phyloP scores from a whole-genome alignment of 805 yeast species.

The Saccharomycopsis sp. region DNA sequence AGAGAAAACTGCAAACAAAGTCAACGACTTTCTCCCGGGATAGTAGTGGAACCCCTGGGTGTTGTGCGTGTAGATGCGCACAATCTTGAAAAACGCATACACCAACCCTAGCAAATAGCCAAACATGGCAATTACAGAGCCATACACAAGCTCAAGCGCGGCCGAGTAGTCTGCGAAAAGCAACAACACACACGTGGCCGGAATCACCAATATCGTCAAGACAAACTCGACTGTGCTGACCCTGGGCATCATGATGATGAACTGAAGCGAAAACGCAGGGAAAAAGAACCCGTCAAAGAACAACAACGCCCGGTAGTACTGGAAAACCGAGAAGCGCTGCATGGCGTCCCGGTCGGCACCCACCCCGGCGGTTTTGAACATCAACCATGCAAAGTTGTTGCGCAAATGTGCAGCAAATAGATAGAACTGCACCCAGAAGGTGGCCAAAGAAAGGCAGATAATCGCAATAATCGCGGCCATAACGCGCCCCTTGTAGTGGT shows the following conservation, averaged over 20 bases:
- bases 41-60: conserved; percentile 30
- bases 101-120: conserved; percentile 31
- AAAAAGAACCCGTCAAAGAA: conserved; percentile 33
- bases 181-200: conserved; percentile 27
- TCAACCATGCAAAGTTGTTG: conserved; percentile 32
- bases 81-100: conserved; percentile 34
- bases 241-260: conserved; percentile 34
- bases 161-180: conserved; percentile 32
- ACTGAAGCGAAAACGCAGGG: conserved; percentile 36
- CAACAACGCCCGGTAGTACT: conserved; percentile 30
- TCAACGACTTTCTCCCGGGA: conserved; percentile 35
- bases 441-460: conserved; percentile 30
- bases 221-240: conserved; percentile 33
- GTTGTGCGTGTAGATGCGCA: conserved; percentile 34
- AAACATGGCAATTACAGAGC: conserved; percentile 25
- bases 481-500: conserved; percentile 28
- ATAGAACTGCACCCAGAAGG: conserved; percentile 29
- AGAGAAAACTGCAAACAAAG: conserved; percentile 33
- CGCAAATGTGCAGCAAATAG: conserved; percentile 29
- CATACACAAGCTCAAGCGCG: conserved; percentile 27
- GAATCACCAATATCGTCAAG: conserved; percentile 34
- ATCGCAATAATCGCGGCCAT: conserved; percentile 34
- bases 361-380: conserved; percentile 35
- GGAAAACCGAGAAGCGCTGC: conserved; percentile 30
- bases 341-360: conserved; percentile 33